phyloP scores from a whole-genome alignment of 306 rosid genomes.

The Castanea crenata region DNA sequence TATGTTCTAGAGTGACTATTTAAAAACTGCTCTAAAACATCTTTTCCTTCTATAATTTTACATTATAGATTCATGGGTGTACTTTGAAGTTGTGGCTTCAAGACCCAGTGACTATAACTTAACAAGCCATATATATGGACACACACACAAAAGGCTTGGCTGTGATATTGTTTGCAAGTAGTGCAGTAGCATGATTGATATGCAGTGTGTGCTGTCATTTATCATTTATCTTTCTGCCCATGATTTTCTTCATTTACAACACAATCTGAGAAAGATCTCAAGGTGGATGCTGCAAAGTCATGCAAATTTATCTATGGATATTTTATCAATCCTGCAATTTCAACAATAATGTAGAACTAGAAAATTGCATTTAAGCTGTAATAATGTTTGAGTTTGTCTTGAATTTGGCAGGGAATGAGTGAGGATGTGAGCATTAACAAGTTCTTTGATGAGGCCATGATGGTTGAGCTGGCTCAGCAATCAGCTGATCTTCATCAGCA shows the following conservation, averaged over 20 bases:
- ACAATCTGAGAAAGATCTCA: not conserved
- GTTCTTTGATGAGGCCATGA: constrained; percentile 97
- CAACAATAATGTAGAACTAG: not conserved
- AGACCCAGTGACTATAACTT: too few species aligned
- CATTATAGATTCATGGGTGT: too few species aligned
- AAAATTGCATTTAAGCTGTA: not conserved
- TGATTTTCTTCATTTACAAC: not conserved
- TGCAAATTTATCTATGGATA: not conserved
- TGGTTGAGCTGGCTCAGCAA: constrained; percentile 98
- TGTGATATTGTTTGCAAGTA: not conserved
- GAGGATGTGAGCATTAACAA: constrained; percentile 95
- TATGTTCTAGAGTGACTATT: not conserved
- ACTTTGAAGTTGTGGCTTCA: too few species aligned
- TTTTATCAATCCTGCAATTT: not conserved
- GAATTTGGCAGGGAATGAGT: constrained; percentile 83
- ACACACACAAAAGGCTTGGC: not conserved
- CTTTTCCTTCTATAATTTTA: too few species aligned
- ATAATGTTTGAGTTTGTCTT: not conserved
- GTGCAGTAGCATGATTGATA: not conserved
- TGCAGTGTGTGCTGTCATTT: not conserved
- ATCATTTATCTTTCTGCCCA: not conserved
- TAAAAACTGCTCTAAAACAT: not conserved
- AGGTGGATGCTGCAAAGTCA: not conserved
- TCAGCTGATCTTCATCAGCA: constrained; percentile 97
- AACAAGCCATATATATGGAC: too few species aligned